Percentiles rank a stretch among this genome's conserved stretches.
Conservation (phyloP, 2,329 filamentous ascomycete genomes). For the Tolypocladium endophyticum region DNA sequence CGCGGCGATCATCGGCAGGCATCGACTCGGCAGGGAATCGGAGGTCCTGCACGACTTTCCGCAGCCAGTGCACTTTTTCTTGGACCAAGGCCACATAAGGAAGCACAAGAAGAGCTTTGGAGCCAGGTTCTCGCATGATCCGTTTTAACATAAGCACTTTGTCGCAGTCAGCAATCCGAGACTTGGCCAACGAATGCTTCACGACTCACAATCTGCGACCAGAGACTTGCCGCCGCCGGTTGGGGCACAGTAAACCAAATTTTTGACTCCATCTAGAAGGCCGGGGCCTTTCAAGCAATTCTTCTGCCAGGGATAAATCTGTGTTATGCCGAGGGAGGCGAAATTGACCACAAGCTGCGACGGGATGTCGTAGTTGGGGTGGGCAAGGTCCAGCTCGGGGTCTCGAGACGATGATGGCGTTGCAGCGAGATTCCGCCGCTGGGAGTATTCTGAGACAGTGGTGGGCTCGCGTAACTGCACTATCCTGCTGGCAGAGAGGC, state of each 20-base stretch:
- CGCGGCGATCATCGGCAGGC: slow-evolving; percentile 22
- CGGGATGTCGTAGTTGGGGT: slow-evolving; percentile 55
- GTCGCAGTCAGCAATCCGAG: slow-evolving; percentile 6
- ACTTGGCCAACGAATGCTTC: background rate
- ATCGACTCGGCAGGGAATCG: slow-evolving; percentile 13
- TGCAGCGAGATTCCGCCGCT: slow-evolving; percentile 38
- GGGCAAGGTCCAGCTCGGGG: slow-evolving; percentile 48
- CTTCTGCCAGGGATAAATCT: slow-evolving; percentile 73
- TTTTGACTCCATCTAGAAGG: slow-evolving; percentile 52
- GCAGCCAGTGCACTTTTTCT: slow-evolving; percentile 67
- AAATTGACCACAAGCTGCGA: slow-evolving; percentile 52
- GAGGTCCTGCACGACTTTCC: slow-evolving; percentile 49
- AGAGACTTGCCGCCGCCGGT: slow-evolving; percentile 71
- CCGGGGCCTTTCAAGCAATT: slow-evolving; percentile 60
- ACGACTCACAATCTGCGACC: slow-evolving; percentile 47
- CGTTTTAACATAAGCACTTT: slow-evolving; percentile 62
- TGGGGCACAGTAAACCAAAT: slow-evolving; percentile 70
- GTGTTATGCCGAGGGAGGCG: slow-evolving; percentile 52
- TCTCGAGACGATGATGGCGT: slow-evolving; percentile 43
- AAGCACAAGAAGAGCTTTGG: slow-evolving; percentile 62
- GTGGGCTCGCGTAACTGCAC: slow-evolving; percentile 15
- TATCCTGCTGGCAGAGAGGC: slow-evolving; percentile 35
- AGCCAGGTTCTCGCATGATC: slow-evolving; percentile 49
- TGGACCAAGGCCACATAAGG: slow-evolving; percentile 73
- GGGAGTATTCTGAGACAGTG: slow-evolving; percentile 42